Evolutionary conservation across 2,329 filamentous ascomycete genomes (phyloP).

Genomic region (Verticillium dahliae): DNA sequence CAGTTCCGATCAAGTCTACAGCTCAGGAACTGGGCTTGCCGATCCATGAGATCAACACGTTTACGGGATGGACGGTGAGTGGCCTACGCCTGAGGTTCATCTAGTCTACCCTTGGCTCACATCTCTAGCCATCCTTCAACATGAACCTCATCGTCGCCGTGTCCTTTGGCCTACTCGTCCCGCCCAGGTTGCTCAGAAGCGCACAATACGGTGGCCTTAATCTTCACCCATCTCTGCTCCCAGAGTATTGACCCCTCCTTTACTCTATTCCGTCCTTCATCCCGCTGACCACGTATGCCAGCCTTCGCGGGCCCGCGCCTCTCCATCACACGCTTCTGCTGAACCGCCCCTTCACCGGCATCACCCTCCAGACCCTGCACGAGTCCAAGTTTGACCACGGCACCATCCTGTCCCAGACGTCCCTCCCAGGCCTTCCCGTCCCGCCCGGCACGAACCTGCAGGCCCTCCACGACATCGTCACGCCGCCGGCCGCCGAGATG

Average conservation of each 20-base stretch:
- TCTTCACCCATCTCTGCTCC: conserved; percentile 85
- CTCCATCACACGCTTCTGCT: conserved; percentile 76
- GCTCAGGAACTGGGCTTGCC: conserved; percentile 58
- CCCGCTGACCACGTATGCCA: conserved; percentile 21
- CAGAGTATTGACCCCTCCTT: conserved; percentile 50
- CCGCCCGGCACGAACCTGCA: conserved; percentile 34
- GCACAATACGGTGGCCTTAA: conserved; percentile 85
- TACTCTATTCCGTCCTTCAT: neutral
- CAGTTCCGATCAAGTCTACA: conserved; percentile 67
- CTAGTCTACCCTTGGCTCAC: neutral
- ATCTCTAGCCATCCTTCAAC: conserved; percentile 37
- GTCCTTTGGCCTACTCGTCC: conserved; percentile 89
- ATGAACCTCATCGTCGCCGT: conserved; percentile 84
- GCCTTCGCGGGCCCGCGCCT: conserved; percentile 78
- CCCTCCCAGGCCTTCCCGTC: conserved; percentile 48
- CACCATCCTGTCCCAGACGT: conserved; percentile 64
- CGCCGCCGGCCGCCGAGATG: conserved; percentile 60
- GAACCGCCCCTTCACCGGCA: conserved; percentile 55
- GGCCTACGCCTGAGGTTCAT: neutral
- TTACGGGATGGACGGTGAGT: conserved; percentile 71
- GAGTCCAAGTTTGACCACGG: conserved; percentile 72
- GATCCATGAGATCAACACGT: conserved; percentile 73
- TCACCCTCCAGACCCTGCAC: conserved; percentile 84
- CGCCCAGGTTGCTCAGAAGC: conserved; percentile 61
- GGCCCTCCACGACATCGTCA: conserved; percentile 42